phyloP scores from a whole-genome alignment of 176 grass and related monocot species.

The Avena atlantica region DNA sequence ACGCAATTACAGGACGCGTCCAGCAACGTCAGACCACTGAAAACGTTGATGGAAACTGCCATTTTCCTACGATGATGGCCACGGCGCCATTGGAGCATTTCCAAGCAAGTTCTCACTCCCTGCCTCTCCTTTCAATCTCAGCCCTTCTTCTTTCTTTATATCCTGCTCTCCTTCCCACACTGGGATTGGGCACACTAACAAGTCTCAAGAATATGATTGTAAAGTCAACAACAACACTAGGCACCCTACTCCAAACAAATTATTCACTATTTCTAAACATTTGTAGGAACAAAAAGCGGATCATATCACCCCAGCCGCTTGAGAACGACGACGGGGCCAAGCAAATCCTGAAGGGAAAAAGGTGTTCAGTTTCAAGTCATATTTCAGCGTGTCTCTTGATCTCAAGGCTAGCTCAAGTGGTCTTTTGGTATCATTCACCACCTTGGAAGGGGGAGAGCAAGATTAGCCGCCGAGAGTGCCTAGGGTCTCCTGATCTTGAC shows the following conservation, averaged over 20 bases:
- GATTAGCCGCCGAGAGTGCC: background rate
- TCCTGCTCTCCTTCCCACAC: slow-evolving; percentile 9
- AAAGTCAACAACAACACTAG: slow-evolving; percentile 12
- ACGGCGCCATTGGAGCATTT: slow-evolving; percentile 20
- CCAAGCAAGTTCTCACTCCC: slow-evolving; percentile 40
- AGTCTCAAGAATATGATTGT: slow-evolving; percentile 19
- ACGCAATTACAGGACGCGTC: background rate
- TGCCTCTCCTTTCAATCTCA: slow-evolving; percentile 39
- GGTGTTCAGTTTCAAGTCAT: background rate
- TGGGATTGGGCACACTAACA: slow-evolving; percentile 23
- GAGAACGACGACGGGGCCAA: background rate
- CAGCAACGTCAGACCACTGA: background rate
- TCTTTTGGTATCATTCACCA: slow-evolving; percentile 2
- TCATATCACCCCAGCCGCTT: background rate
- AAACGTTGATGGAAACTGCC: slow-evolving; percentile 31
- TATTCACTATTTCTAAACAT: slow-evolving; percentile 24
- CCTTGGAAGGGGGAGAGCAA: background rate
- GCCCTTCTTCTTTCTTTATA: slow-evolving; percentile 27
- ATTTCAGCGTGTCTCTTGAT: background rate
- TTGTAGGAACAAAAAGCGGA: background rate
- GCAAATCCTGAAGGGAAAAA: background rate
- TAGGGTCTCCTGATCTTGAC: slow-evolving; percentile 87
- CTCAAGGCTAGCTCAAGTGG: background rate
- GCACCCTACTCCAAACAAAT: slow-evolving; percentile 10
- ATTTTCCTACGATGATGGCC: slow-evolving; percentile 2